A percentile compares a stretch with the other conserved stretches of the same genome.
Evolutionary conservation across 345 rosid genomes (phyloP).

Genomic region (Arabidopsis suecica): DNA sequence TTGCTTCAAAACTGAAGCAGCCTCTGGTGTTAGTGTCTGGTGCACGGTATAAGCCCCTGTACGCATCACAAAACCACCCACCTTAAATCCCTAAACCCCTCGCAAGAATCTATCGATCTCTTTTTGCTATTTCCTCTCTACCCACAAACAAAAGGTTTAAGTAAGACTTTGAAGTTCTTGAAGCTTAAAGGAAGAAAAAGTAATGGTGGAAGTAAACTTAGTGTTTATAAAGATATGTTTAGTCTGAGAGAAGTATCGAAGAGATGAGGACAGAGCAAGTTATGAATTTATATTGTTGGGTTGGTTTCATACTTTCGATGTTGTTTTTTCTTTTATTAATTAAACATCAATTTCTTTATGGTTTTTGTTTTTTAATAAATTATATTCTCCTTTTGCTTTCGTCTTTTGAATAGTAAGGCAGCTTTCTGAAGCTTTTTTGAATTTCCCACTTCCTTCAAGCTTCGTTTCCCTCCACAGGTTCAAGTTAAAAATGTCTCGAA

Average conservation of each 20-base stretch:
- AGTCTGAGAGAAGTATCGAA: constrained; percentile 39
- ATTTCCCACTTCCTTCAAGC: constrained; percentile 52
- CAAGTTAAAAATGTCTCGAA: constrained; percentile 37
- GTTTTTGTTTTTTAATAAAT: constrained; percentile 17
- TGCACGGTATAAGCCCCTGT: constrained; percentile 89
- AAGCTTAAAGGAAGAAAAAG: constrained; percentile 26
- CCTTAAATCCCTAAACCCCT: constrained; percentile 48
- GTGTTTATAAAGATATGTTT: constrained; percentile 27
- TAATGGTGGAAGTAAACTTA: constrained; percentile 21
- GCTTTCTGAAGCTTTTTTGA: constrained; percentile 54
- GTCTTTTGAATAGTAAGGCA: constrained; percentile 46
- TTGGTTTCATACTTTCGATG: constrained; percentile 47
- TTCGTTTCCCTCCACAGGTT: constrained; percentile 51
- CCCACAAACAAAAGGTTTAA: not conserved
- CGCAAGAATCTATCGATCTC: constrained; percentile 18
- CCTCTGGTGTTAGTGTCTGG: constrained; percentile 98
- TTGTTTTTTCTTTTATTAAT: constrained; percentile 7
- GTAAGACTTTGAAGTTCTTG: constrained; percentile 18
- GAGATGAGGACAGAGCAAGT: constrained; percentile 33
- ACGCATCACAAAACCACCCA: constrained; percentile 78
- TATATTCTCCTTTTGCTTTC: constrained; percentile 49
- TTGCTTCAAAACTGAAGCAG: constrained; percentile 94
- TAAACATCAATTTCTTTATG: not conserved
- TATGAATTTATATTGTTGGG: constrained; percentile 47
- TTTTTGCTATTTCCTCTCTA: constrained; percentile 36